Evolutionary conservation across 2,329 filamentous ascomycete species (phyloP), one percentile per base, ranked within the genome.

Genomic region (Neopestalotiopsis rosae): DNA sequence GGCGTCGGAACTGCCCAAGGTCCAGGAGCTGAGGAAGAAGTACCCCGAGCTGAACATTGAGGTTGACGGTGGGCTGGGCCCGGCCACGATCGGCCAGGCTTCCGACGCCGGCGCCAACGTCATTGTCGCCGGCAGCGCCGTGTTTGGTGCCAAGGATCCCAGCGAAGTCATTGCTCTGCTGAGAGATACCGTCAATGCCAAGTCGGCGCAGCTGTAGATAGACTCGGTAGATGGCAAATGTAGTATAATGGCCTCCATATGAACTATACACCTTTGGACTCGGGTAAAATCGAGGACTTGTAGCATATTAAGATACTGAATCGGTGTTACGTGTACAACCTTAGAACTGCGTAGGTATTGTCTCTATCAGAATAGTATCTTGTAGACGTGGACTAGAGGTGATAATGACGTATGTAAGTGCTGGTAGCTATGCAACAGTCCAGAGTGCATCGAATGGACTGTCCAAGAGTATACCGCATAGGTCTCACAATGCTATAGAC

Each of bases 31-130:
- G 74, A 90, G 96, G 70, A 84, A 91, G 78, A 90, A 89, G 76
- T 99, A 98, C 79, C 95, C 96, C 2, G 88, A 97, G 5, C 84
- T 99, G 71, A 96, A 98, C 83, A 99, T 99, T 76, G 96, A 99
- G 83, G 95, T 99, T 56, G 96, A 99, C 79, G 96, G 96, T 66
- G 96, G 96, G 3, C 82, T 99, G 59, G 94, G 94, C 1, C 90
- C 94, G 67, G 89, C 90, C 72, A 99, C 96, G 0, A 96, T 99
- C 74, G 95, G 96, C 76, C 92, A 95, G 78, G 96, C 96, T 7
- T 96, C 96, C 0, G 94, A 97, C 70, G 96, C 96, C 0, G 96
- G 96, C 42, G 96, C 96, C 67, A 99, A 99, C 76, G 96, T 99
- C 68, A 99, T 99, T 77, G 96, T 99, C 65, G 95, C 96, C 12